Percentiles rank a stretch among this genome's conserved stretches.
Evolutionary conservation across 1,284 basidiomycete genomes (phyloP).

Genomic region (Ceratobasidium sp.): DNA sequence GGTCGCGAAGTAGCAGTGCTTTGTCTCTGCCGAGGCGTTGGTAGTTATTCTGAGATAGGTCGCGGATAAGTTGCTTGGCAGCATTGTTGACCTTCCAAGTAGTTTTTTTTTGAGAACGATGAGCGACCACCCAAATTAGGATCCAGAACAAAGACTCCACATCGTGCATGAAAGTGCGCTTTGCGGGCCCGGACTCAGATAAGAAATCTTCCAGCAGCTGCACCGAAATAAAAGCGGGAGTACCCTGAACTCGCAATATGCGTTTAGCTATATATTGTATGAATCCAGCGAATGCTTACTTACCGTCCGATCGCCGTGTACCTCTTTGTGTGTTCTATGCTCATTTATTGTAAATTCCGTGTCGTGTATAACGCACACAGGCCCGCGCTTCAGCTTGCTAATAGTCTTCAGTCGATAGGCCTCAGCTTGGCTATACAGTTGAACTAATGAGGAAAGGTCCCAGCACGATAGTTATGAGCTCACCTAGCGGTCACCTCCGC

Average conservation of each 20-base stretch:
- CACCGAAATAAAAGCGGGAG: neutral
- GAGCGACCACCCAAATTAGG: constrained; percentile 19
- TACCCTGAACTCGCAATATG: neutral
- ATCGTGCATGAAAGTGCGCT: constrained; percentile 36
- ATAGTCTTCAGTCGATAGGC: too few species aligned
- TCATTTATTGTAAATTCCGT: constrained; percentile 4
- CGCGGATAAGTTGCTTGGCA: too few species aligned
- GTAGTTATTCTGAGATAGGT: too few species aligned
- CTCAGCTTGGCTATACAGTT: too few species aligned
- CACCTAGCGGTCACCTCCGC: too few species aligned
- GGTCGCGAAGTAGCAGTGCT: too few species aligned
- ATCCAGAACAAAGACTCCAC: constrained; percentile 44
- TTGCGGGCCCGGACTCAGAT: too few species aligned
- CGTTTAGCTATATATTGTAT: neutral
- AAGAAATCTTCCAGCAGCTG: constrained; percentile 1
- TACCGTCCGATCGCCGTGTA: constrained; percentile 19
- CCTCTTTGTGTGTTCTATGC: neutral
- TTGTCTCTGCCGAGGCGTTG: too few species aligned
- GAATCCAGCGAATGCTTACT: neutral
- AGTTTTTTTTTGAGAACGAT: too few species aligned
- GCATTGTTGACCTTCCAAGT: too few species aligned
- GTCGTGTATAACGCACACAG: constrained; percentile 14
- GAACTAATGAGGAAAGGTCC: too few species aligned
- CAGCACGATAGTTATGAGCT: too few species aligned
- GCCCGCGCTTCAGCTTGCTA: neutral